Evolutionary conservation across 176 grass and related monocot species (phyloP), one percentile per base, ranked within the genome.

Genomic region (Carex littledalei): DNA sequence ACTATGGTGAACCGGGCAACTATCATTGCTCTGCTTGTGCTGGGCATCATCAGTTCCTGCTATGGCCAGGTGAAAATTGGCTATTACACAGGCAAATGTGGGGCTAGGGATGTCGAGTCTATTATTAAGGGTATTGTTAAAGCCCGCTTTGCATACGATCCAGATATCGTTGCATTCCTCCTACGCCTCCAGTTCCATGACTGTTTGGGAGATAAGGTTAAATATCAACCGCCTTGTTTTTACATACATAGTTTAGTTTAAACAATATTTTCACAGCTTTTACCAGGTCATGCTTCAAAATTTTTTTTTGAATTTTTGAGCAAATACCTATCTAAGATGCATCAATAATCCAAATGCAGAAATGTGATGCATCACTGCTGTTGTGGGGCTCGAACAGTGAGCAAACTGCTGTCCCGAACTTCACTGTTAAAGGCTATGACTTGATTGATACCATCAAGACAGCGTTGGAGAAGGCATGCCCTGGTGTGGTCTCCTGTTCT

Each of bases 111-210:
- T 68, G 86, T 79, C 3, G 86, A 88, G 55, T 86, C 70, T 8
- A 81, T 86, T 45, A 85, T 88, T 31, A 8, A 45, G 55, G 34
- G 50, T 57, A 1, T 84, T 15, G 87, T 88, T 18, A 1, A 22
- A 0, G 71, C 63, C 2, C 81, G 87, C 18, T 85, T 80, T 67
- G 6, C 22, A 11, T 56, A 31, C 18, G 87, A 88, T 9, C 81
- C 49, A 0, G 18, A 75, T 31, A 85, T 88, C 6, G 11, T 69
- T 5, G 70, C 87, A 17, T 80, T 59, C 3, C 72, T 88, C 74
- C 82, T 88, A 11, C 87, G 87, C n/a, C 74, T 88, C 21, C 60
- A 61, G 26, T 88, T 88, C 82, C 87, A 88, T 26, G 87, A 88
- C 17, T 81, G 86, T 81, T 79, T 88, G 39, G 86, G 73, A 4